Evolutionary conservation across 352 stramenopile species (phyloP).

Genomic region (Peronospora destructor): DNA sequence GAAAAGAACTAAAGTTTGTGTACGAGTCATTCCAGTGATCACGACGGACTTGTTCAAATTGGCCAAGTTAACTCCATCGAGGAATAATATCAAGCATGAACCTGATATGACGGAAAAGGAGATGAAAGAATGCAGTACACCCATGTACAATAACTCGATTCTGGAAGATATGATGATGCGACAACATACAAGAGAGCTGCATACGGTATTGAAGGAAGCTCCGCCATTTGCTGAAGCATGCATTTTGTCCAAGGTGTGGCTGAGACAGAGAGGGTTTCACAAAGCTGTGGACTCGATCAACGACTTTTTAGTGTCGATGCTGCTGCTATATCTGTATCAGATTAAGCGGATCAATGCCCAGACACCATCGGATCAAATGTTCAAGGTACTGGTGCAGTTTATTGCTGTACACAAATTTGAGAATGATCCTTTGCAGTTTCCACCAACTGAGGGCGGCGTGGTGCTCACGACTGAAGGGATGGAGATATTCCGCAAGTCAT

Average conservation of each 20-base stretch:
- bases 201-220: slow-evolving; percentile 54
- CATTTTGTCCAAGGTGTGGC: slow-evolving; percentile 84
- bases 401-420: slow-evolving; percentile 60
- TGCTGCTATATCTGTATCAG: slow-evolving; percentile 79
- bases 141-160: slow-evolving; percentile 87
- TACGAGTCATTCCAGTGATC: slow-evolving; percentile 72
- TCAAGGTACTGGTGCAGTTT: slow-evolving; percentile 83
- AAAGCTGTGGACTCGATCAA: slow-evolving; percentile 70
- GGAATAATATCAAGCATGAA: slow-evolving; percentile 84
- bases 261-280: slow-evolving; percentile 78
- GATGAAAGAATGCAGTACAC: slow-evolving; percentile 64
- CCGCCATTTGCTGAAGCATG: slow-evolving; percentile 71
- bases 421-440: slow-evolving; percentile 60
- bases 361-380: slow-evolving; percentile 77
- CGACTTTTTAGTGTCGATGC: slow-evolving; percentile 76
- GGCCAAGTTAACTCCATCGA: slow-evolving; percentile 65
- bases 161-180: slow-evolving; percentile 87
- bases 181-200: slow-evolving; percentile 75
- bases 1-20: slow-evolving; percentile 44
- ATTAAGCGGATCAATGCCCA: slow-evolving; percentile 63
- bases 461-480: slow-evolving; percentile 61
- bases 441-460: slow-evolving; percentile 45
- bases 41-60: slow-evolving; percentile 69
- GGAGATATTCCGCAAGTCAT: slow-evolving; percentile 54
- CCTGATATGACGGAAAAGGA: slow-evolving; percentile 62